Base-by-base conservation (phyloP, 1,284 basidiomycete genomes). In the Microbotryum intermedium region DNA sequence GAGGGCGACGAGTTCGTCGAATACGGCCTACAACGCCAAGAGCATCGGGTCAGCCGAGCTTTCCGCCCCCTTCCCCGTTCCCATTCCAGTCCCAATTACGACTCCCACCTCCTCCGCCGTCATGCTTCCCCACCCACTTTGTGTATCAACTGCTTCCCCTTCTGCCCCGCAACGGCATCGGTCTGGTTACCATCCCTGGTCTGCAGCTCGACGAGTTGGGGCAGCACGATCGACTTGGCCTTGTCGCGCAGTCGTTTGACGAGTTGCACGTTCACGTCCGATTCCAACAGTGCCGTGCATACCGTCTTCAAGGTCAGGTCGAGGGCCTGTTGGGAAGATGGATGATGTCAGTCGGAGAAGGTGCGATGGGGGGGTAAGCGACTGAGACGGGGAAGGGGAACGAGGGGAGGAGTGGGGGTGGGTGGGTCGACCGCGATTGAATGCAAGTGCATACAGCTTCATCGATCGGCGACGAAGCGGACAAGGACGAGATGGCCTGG, bases 201-300 rank as follows among this genome's bases (percentile, higher is more conserved):
- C 87, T 51, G 80, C 80, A 67, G 79, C 81, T 47, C 79, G 66
- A 93, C 90, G 53, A 90, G 72, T 10, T 84, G 77, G 10, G 84
- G 81, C 71, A 90, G 85, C 57, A 90, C 88, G 72, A 88, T 92
- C 23, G 83, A 80, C 77, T 90, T 94, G 74, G 97, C 91, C 73
- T 91, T 90, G 67, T 87, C 84, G 66, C 93, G 83, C 59, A 97
- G 77, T 58, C 84, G 83, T 10, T 89, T 82, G 28, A 97, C 95
- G 25, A 98, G 84, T 74, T 93, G 94, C 71, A 99, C 94, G 73
- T 98, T 99, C 62, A 99, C 94, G 77, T 99, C 95, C 29, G 92
- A 87, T 77, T 97, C 92, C 55, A 98, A 83, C 51, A 99, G 79
- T 3, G 94, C 95, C 28, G 90, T 82, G 65, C 90, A 92, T 66